Evolutionary conservation across 495 filamentous ascomycete genomes (phyloP).

Genomic region (Evernia prunastri): DNA sequence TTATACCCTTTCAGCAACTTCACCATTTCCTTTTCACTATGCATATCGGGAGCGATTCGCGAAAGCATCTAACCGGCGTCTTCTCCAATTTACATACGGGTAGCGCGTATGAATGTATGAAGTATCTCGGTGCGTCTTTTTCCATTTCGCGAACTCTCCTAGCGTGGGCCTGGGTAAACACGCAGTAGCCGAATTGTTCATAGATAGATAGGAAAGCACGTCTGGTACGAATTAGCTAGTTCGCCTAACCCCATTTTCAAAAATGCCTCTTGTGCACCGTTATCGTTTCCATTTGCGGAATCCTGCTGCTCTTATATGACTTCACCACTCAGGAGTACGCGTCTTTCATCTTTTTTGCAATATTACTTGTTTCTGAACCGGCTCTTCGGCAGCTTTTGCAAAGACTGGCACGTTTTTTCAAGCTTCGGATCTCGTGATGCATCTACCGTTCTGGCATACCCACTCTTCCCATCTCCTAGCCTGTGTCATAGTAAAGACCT

Average conservation of each 20-base stretch:
- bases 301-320: neutral
- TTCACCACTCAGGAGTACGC: neutral
- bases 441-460: no score
- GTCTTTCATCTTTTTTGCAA: neutral
- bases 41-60: constrained; percentile 2
- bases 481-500: no score
- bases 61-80: constrained; percentile 1
- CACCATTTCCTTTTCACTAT: neutral
- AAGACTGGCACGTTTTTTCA: no score
- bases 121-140: neutral
- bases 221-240: neutral
- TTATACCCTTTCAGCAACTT: constrained; percentile 2
- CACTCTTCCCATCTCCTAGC: no score
- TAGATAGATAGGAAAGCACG: neutral
- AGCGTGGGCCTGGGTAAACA: constrained; percentile 3
- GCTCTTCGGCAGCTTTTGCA: neutral
- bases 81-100: neutral
- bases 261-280: neutral
- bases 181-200: neutral
- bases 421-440: no score
- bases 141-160: neutral
- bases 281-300: neutral
- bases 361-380: neutral
- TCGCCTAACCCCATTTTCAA: neutral
- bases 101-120: neutral